phyloP scores from a whole-genome alignment of 805 yeast genomes.

The Blastobotrys terrestris region DNA sequence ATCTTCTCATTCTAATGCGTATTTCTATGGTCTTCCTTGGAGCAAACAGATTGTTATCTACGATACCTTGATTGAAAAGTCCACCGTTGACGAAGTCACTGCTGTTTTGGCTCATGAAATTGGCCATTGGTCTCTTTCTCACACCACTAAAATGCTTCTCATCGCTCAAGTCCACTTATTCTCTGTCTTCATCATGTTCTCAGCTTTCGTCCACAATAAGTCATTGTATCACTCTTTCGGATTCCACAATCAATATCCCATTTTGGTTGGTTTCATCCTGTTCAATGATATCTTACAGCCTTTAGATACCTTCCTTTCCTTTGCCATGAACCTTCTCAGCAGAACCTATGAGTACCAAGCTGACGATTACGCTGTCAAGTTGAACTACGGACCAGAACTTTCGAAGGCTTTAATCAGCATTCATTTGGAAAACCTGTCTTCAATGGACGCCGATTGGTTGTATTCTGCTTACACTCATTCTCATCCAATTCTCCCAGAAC shows the following conservation, averaged over 20 bases:
- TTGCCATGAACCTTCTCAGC: slow-evolving; percentile 60
- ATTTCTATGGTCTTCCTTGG: slow-evolving; percentile 95
- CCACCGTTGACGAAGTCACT: slow-evolving; percentile 71
- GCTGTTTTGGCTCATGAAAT: slow-evolving; percentile 98
- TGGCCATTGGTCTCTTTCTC: slow-evolving; percentile 95
- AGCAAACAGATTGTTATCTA: slow-evolving; percentile 89
- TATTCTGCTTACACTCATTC: slow-evolving; percentile 84
- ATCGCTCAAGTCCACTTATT: slow-evolving; percentile 61
- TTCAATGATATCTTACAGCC: slow-evolving; percentile 79
- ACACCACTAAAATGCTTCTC: slow-evolving; percentile 68
- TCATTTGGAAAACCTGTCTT: slow-evolving; percentile 72
- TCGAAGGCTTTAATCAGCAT: slow-evolving; percentile 67
- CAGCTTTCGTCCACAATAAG: slow-evolving; percentile 71
- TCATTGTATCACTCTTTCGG: slow-evolving; percentile 79
- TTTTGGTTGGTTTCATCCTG: slow-evolving; percentile 71
- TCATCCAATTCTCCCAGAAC: slow-evolving; percentile 88
- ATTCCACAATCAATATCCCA: slow-evolving; percentile 59
- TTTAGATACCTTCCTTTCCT: slow-evolving; percentile 59
- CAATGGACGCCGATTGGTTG: slow-evolving; percentile 85
- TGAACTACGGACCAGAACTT: slow-evolving; percentile 66
- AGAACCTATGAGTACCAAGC: slow-evolving; percentile 94
- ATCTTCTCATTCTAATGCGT: slow-evolving; percentile 95
- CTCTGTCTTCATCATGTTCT: slow-evolving; percentile 62
- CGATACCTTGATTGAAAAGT: slow-evolving; percentile 83
- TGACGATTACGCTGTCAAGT: slow-evolving; percentile 72